These are phyloP conservation scores for Pseudovirgaria hyperparasitica DNA, from an alignment of 2,329 filamentous ascomycete genomes.

Conservation along the genomic window DNA sequence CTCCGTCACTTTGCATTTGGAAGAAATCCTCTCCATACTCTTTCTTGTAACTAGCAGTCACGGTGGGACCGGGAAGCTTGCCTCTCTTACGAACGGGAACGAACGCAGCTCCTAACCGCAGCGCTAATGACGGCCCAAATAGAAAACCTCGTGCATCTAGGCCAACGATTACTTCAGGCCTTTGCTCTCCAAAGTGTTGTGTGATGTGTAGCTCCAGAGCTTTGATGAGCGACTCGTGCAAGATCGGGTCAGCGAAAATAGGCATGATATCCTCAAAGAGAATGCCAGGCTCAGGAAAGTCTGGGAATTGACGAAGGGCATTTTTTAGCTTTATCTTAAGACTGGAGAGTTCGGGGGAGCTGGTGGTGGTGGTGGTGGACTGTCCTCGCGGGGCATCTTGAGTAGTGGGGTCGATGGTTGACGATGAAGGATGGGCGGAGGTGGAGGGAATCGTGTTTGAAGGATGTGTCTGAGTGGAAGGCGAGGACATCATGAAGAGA, in stretches of 20 bases:
- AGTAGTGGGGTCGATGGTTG: too few relatives aligned
- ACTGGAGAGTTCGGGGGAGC: slow-evolving; percentile 43
- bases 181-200: slow-evolving; percentile 44
- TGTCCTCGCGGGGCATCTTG: too few relatives aligned
- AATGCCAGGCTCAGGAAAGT: slow-evolving; percentile 87
- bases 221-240: slow-evolving; percentile 66
- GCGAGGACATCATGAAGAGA: too few relatives aligned
- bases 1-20: slow-evolving; percentile 82
- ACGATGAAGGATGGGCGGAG: too few relatives aligned
- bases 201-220: slow-evolving; percentile 75
- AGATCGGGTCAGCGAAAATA: slow-evolving; percentile 66
- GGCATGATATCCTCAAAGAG: slow-evolving; percentile 98
- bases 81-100: slow-evolving; percentile 91
- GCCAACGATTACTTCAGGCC: slow-evolving; percentile 82
- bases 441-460: too few relatives aligned
- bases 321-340: slow-evolving; percentile 56
- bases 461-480: too few relatives aligned
- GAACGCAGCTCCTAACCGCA: slow-evolving; percentile 72
- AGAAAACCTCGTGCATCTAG: slow-evolving; percentile 91
- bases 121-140: slow-evolving; percentile 79
- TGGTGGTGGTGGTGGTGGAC: slow-evolving; percentile 35
- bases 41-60: slow-evolving; percentile 80
- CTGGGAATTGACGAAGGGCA: slow-evolving; percentile 71
- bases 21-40: slow-evolving; percentile 94
- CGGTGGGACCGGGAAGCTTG: slow-evolving; percentile 83